phyloP scores from a whole-genome alignment of 345 rosid genomes.

The Eucalyptus globulus region DNA sequence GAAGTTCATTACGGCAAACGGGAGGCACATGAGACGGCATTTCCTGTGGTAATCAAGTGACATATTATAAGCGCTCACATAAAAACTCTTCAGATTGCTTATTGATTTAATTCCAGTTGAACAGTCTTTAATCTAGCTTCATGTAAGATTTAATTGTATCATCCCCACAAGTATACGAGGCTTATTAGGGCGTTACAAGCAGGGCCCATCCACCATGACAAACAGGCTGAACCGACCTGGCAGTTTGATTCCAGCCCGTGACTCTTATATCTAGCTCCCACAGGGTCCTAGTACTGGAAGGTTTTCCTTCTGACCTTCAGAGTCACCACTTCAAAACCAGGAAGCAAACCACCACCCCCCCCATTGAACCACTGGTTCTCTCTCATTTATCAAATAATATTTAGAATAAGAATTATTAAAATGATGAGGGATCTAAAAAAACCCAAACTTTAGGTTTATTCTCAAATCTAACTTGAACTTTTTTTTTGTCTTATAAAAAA shows the following conservation, averaged over 20 bases:
- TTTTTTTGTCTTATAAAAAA: too few species aligned
- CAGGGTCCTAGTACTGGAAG: not conserved
- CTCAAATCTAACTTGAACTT: too few species aligned
- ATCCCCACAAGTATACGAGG: not conserved
- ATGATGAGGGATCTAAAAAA: not conserved
- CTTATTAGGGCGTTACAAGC: not conserved
- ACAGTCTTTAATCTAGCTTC: not conserved
- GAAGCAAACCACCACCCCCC: not conserved
- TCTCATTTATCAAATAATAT: not conserved
- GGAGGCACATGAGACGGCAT: not conserved
- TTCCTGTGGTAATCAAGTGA: not conserved
- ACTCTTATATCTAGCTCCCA: not conserved
- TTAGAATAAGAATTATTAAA: not conserved
- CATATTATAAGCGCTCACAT: not conserved
- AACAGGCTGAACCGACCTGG: not conserved
- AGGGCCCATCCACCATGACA: not conserved
- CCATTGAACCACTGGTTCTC: not conserved
- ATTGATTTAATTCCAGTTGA: not conserved
- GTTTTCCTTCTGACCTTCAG: not conserved
- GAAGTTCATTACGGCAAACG: constrained; percentile 14
- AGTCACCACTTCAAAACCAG: not conserved
- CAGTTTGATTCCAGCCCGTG: not conserved
- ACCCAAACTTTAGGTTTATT: too few species aligned
- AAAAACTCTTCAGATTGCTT: not conserved
- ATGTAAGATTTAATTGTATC: not conserved